Conservation (phyloP, 257 asterid species). For the Anisodus tanguticus region DNA sequence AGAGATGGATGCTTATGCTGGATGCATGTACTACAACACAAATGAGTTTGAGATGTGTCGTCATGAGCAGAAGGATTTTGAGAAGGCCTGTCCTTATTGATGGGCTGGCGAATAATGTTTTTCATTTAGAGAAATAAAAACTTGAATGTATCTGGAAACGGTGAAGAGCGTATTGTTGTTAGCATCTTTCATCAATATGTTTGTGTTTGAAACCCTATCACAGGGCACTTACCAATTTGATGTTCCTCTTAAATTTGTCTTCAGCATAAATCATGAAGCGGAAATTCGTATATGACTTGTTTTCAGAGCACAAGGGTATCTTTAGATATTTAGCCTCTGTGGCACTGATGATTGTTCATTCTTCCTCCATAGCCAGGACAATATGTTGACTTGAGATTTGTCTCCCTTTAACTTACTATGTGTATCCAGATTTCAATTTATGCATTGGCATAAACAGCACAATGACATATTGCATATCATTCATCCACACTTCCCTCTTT, state of each 20-base stretch:
- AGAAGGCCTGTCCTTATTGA: conserved; percentile 74
- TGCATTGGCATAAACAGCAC: neutral
- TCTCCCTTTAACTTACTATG: neutral
- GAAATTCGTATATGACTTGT: neutral
- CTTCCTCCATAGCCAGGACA: neutral
- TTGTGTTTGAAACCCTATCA: conserved; percentile 13
- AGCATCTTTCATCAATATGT: conserved; percentile 23
- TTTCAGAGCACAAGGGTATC: neutral
- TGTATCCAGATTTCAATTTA: neutral
- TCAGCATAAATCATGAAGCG: conserved; percentile 19
- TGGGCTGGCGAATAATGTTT: neutral
- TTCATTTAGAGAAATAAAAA: conserved; percentile 18
- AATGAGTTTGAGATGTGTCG: conserved; percentile 93
- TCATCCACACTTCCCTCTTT: neutral
- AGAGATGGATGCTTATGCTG: conserved; percentile 88
- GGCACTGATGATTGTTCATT: neutral
- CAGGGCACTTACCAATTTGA: neutral
- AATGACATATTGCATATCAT: neutral
- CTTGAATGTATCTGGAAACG: neutral
- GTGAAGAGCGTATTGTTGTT: neutral
- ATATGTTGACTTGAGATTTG: neutral
- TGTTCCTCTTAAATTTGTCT: neutral
- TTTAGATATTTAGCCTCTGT: neutral
- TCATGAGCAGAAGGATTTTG: conserved; percentile 85
- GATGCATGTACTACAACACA: conserved; percentile 93